Conservation (phyloP, 148 eudicot species). For the Fallopia convolvulus region DNA sequence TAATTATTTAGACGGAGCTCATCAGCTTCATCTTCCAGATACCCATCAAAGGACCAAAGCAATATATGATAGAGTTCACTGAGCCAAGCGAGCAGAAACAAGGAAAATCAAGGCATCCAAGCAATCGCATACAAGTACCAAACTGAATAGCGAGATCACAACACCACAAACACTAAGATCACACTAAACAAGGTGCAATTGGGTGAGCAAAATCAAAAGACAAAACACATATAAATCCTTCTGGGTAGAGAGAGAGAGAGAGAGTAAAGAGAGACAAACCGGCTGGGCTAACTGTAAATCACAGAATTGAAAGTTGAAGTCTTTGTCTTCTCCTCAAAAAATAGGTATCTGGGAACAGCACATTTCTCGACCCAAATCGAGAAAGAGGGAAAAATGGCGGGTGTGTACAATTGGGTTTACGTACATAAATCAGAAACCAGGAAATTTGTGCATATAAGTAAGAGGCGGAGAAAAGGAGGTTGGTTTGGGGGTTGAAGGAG, state of each 20-base stretch:
- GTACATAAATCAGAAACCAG: background rate
- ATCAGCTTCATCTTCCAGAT: background rate
- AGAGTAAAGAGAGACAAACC: background rate
- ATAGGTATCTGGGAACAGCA: background rate
- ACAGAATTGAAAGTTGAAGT: background rate
- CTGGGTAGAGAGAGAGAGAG: background rate
- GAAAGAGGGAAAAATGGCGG: background rate
- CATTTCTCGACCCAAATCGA: background rate
- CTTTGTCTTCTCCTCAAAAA: background rate
- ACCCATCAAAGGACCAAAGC: background rate
- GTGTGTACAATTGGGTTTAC: background rate
- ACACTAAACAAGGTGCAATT: background rate
- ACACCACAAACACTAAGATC: background rate
- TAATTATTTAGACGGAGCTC: background rate
- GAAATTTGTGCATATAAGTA: background rate
- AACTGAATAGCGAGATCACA: background rate
- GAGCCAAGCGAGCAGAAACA: background rate
- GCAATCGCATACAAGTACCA: background rate
- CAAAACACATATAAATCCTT: background rate
- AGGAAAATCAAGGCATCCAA: background rate
- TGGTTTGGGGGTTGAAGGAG: constrained; percentile 11
- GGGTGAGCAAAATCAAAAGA: background rate
- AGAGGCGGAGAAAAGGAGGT: background rate
- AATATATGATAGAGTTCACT: background rate
- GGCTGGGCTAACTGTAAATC: background rate